Conservation (phyloP, 2,329 filamentous ascomycete species). For the Colletotrichum zoysiae region DNA sequence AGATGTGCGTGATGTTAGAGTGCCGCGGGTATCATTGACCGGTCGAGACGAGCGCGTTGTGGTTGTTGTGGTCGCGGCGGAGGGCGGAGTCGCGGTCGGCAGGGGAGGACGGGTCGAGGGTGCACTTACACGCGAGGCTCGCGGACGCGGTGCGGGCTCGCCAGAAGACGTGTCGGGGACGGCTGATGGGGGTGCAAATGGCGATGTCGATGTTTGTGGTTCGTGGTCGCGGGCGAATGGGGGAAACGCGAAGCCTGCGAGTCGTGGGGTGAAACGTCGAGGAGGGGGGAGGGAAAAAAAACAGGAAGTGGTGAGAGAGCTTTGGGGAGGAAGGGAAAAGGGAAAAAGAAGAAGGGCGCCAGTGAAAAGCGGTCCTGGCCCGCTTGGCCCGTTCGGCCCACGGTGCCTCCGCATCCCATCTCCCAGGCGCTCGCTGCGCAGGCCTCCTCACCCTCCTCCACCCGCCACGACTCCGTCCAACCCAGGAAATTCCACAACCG, state of each 20-base stretch:
- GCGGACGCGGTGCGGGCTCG: conserved; percentile 40
- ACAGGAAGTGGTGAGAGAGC: conserved; percentile 45
- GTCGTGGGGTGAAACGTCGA: conserved; percentile 42
- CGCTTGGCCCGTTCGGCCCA: conserved; percentile 42
- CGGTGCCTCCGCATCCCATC: conserved; percentile 42
- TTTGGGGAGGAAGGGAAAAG: conserved; percentile 49
- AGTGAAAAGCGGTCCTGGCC: conserved; percentile 43
- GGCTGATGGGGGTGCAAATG: conserved; percentile 28
- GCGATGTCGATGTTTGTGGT: conserved; percentile 29
- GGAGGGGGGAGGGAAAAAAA: conserved; percentile 41
- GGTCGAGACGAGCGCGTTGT: conserved; percentile 44
- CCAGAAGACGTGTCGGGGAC: conserved; percentile 38
- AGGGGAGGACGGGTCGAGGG: conserved; percentile 36
- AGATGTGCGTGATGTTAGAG: conserved; percentile 24
- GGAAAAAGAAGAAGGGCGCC: conserved; percentile 44
- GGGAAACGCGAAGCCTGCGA: conserved; percentile 29
- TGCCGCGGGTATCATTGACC: conserved; percentile 22
- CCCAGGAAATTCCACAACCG: conserved; percentile 49
- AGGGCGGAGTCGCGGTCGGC: conserved; percentile 36
- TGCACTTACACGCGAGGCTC: conserved; percentile 42
- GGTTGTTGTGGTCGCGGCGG: conserved; percentile 37
- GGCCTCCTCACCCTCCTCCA: conserved; percentile 47
- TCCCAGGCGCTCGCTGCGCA: conserved; percentile 40
- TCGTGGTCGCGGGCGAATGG: conserved; percentile 34
- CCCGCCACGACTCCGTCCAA: conserved; percentile 49